These are phyloP conservation scores for Dalbergia cochinchinensis DNA, from an alignment of 306 rosid genomes.

Conservation along the genomic window DNA sequence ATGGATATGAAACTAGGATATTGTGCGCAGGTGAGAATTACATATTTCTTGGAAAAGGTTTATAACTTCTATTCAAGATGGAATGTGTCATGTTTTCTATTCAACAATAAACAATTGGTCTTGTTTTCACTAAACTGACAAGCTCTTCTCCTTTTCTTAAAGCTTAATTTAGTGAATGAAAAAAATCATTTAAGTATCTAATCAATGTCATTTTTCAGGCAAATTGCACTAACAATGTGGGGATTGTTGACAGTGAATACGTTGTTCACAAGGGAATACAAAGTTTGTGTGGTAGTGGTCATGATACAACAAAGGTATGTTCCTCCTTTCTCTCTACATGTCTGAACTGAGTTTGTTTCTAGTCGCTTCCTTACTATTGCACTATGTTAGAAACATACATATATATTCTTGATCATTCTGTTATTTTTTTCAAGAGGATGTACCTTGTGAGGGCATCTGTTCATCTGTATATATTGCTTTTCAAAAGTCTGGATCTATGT, in stretches of 20 bases:
- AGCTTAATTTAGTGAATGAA: constrained; percentile 32
- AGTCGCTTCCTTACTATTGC: constrained; percentile 17
- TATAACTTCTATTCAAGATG: not conserved
- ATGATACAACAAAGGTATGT: constrained; percentile 52
- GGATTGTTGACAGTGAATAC: constrained; percentile 81
- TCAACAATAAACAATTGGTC: not conserved
- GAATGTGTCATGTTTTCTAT: not conserved
- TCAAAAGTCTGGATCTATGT: no score
- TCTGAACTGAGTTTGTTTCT: constrained; percentile 29
- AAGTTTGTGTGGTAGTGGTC: constrained; percentile 70
- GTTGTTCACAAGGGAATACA: constrained; percentile 86
- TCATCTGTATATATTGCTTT: no score
- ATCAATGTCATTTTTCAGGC: constrained; percentile 65
- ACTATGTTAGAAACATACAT: not conserved
- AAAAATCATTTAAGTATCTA: not conserved
- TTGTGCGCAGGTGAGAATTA: constrained; percentile 85
- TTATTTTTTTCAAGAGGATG: not conserved
- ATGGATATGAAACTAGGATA: constrained; percentile 97
- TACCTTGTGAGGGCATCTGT: not conserved
- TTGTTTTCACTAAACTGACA: not conserved
- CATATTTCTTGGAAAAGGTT: constrained; percentile 21
- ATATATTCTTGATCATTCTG: not conserved
- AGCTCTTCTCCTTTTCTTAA: not conserved
- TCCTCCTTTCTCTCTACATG: constrained; percentile 18
- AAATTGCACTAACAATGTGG: constrained; percentile 80